Evolutionary conservation across 1,284 basidiomycete genomes (phyloP).

Genomic region (Erythrobasidium hasegawianum): DNA sequence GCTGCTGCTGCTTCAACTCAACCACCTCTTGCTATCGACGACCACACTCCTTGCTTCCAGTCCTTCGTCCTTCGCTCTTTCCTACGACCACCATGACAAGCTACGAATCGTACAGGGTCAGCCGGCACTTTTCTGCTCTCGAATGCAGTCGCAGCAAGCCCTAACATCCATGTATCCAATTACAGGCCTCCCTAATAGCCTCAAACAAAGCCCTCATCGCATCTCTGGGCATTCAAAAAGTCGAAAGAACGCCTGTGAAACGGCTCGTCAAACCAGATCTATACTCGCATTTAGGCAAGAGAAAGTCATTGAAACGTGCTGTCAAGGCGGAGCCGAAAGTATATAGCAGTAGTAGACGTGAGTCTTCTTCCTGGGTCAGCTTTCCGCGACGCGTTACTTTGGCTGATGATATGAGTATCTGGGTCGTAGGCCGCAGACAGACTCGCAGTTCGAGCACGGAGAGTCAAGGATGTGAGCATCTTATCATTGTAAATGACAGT

Average conservation of each 20-base stretch:
- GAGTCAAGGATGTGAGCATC: neutral
- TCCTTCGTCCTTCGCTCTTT: too few species aligned
- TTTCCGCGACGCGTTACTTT: too few species aligned
- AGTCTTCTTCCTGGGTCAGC: too few species aligned
- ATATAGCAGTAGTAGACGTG: neutral
- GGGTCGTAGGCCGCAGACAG: neutral
- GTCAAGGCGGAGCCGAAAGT: neutral
- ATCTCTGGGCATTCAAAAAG: neutral
- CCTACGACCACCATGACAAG: too few species aligned
- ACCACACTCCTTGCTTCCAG: too few species aligned
- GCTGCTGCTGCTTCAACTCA: too few species aligned
- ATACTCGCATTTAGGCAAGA: neutral
- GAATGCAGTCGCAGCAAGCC: too few species aligned
- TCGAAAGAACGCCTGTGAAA: neutral
- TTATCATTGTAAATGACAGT: neutral
- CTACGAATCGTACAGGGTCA: neutral
- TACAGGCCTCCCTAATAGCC: neutral
- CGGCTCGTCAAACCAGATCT: neutral
- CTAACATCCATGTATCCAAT: too few species aligned
- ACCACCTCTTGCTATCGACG: too few species aligned
- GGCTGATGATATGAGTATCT: too few species aligned
- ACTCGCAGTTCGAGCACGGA: neutral
- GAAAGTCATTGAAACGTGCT: neutral
- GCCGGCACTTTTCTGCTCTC: too few species aligned
- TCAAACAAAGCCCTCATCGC: constrained; percentile 1